These are phyloP conservation scores for Rauvolfia tetraphylla DNA, from an alignment of 257 asterid genomes.

Conservation along the genomic window DNA sequence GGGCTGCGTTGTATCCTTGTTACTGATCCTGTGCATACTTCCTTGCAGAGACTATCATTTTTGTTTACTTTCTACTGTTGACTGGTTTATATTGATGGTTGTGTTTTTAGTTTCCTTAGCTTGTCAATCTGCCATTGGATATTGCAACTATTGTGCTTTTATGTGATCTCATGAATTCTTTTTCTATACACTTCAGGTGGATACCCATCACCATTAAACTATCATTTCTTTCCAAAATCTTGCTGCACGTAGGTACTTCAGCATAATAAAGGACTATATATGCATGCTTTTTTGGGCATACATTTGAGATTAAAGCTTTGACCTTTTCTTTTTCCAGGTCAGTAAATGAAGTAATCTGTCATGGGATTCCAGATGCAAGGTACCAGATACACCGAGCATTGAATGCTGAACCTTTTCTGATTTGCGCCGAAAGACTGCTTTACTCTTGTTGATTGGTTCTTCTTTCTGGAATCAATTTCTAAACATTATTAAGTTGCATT, in stretches of 20 bases:
- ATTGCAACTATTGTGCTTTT: slow-evolving; percentile 3
- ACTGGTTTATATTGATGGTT: background rate
- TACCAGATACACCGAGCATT: slow-evolving; percentile 24
- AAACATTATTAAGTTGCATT: background rate
- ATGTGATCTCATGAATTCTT: slow-evolving; percentile 4
- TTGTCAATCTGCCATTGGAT: background rate
- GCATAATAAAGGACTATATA: slow-evolving; percentile 22
- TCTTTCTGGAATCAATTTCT: background rate
- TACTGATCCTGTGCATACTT: background rate
- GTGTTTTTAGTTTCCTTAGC: background rate
- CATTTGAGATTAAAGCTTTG: slow-evolving; percentile 18
- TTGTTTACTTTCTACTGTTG: background rate
- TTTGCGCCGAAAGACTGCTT: background rate
- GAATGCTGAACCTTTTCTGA: slow-evolving; percentile 3
- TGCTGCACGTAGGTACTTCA: slow-evolving; percentile 98
- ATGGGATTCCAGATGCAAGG: slow-evolving; percentile 99
- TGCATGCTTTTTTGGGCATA: slow-evolving; percentile 14
- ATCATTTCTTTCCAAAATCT: slow-evolving; percentile 93
- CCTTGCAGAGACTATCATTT: background rate
- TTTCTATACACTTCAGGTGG: slow-evolving; percentile 58
- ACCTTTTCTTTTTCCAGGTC: slow-evolving; percentile 63
- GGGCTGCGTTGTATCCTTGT: background rate
- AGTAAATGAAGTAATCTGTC: slow-evolving; percentile 95
- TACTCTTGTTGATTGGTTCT: background rate
- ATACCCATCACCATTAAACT: slow-evolving; percentile 95